A percentile compares a stretch with the other conserved stretches of the same genome.
These are phyloP conservation scores for Hypomontagnella monticulosa DNA, from an alignment of 495 filamentous ascomycete species.

Conservation along the genomic window DNA sequence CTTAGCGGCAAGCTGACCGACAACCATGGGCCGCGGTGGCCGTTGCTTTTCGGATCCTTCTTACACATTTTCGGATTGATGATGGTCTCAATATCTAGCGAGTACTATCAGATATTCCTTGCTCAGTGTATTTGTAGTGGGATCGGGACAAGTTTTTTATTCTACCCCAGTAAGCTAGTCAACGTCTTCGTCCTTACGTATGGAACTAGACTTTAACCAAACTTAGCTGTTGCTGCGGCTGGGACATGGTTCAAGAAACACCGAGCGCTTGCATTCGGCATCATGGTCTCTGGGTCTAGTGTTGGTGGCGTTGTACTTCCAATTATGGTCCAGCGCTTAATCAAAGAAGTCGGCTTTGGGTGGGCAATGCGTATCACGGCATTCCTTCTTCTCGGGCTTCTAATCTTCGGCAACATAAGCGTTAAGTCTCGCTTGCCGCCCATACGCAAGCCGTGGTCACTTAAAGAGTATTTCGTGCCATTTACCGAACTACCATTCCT, in stretches of 20 bases:
- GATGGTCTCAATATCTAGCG: constrained; percentile 69
- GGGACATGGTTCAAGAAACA: constrained; percentile 69
- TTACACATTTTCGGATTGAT: constrained; percentile 77
- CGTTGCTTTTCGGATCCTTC: constrained; percentile 65
- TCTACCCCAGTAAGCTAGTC: constrained; percentile 25
- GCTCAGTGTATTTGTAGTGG: constrained; percentile 61
- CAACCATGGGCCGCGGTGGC: constrained; percentile 67
- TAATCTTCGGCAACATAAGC: constrained; percentile 58
- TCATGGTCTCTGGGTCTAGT: constrained; percentile 67
- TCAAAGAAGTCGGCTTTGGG: constrained; percentile 65
- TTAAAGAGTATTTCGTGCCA: constrained; percentile 22
- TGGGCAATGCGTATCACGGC: constrained; percentile 74
- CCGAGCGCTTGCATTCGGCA: constrained; percentile 70
- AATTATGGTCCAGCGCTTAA: constrained; percentile 69
- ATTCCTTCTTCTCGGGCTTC: constrained; percentile 68
- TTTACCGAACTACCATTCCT: constrained; percentile 54
- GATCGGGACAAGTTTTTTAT: constrained; percentile 34
- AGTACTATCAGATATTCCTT: constrained; percentile 71
- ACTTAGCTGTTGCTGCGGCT: constrained; percentile 17
- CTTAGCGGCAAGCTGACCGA: constrained; percentile 70
- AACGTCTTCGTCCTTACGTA: background rate
- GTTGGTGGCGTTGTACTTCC: constrained; percentile 70
- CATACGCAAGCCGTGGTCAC: constrained; percentile 27
- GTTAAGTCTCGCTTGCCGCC: constrained; percentile 32
- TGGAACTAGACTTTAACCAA: background rate